Conservation (phyloP, 148 eudicot species). For the Vaccinium macrocarpon region DNA sequence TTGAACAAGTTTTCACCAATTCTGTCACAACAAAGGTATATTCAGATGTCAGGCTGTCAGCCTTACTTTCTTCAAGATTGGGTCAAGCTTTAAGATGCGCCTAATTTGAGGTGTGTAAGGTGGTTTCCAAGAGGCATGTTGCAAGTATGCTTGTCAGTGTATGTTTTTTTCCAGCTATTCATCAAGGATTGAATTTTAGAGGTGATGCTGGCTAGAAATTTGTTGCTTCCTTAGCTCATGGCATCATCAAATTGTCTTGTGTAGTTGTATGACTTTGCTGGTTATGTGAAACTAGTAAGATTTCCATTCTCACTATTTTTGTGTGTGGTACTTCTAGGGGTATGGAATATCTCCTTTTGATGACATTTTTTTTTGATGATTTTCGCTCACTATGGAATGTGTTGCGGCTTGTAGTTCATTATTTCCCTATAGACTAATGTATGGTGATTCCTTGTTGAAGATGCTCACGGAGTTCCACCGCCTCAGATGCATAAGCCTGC, state of each 20-base stretch:
- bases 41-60: background rate
- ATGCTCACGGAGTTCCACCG: constrained; percentile 44
- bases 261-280: background rate
- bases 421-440: background rate
- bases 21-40: background rate
- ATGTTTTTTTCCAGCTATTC: background rate
- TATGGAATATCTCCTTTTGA: background rate
- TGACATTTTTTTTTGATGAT: background rate
- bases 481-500: constrained; percentile 50
- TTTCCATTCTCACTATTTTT: background rate
- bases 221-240: background rate
- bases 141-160: background rate
- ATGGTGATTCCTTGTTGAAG: constrained; percentile 32
- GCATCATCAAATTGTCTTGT: background rate
- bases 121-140: background rate
- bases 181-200: background rate
- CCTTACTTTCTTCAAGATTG: background rate
- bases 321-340: no score
- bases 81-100: background rate
- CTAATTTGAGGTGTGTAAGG: background rate
- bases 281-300: background rate
- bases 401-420: background rate
- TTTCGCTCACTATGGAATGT: background rate
- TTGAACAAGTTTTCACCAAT: background rate
- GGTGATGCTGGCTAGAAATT: background rate